Percentiles rank a stretch among this genome's conserved stretches.
phyloP scores from a whole-genome alignment of 768 basidiomycete species.

The Mycena indigotica region DNA sequence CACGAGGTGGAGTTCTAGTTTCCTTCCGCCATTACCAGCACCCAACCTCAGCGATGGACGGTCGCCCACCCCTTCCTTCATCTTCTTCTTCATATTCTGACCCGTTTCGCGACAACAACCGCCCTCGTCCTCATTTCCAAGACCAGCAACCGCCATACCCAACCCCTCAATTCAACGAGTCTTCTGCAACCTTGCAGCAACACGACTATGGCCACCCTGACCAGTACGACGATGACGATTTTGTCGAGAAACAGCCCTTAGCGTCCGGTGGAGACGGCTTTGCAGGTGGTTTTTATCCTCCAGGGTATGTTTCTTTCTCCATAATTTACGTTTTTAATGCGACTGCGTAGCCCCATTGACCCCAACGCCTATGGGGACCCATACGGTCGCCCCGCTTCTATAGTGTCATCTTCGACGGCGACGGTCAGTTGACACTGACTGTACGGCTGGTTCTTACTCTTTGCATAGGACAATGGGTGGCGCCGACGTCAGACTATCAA shows the following conservation, averaged over 20 bases:
- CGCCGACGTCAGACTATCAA: conserved; percentile 87
- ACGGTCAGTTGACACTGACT: conserved; percentile 27
- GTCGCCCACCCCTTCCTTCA: conserved; percentile 40
- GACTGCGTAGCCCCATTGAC: conserved; percentile 45
- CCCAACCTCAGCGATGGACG: conserved; percentile 31
- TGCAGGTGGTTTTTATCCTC: conserved; percentile 72
- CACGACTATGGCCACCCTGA: conserved; percentile 50
- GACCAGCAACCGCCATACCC: conserved; percentile 52
- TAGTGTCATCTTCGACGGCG: conserved; percentile 57
- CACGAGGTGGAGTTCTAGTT: conserved; percentile 14
- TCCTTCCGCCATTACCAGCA: conserved; percentile 10
- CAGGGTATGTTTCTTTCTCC: conserved; percentile 53
- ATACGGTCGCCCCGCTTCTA: conserved; percentile 56
- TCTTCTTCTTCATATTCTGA: conserved; percentile 49
- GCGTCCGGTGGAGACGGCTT: conserved; percentile 55
- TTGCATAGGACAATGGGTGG: conserved; percentile 53
- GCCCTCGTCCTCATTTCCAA: conserved; percentile 61
- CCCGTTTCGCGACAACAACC: conserved; percentile 73
- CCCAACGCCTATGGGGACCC: conserved; percentile 70
- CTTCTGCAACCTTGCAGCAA: conserved; percentile 52
- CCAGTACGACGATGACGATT: conserved; percentile 66
- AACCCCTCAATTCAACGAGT: conserved; percentile 55
- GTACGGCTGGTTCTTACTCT: not conserved
- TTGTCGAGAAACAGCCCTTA: conserved; percentile 75
- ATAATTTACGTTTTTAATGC: conserved; percentile 9